Evolutionary conservation across 768 basidiomycete genomes (phyloP).

Genomic region (Boletus coccyginus): DNA sequence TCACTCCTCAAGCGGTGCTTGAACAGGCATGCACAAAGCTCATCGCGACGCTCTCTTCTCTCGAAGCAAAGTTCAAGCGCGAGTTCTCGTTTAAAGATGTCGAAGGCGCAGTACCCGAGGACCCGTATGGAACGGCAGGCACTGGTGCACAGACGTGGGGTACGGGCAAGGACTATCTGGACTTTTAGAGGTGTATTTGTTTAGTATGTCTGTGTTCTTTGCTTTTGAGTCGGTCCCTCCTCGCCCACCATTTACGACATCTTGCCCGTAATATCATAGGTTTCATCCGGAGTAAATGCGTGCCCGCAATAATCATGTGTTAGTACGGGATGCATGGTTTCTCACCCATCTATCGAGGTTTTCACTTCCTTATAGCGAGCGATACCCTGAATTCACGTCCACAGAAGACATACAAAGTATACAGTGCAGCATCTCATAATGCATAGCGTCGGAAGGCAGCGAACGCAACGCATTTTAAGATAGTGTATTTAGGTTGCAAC

Average conservation of each 20-base stretch:
- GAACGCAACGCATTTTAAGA: neutral
- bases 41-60: conserved; percentile 63
- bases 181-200: conserved; percentile 38
- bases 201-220: neutral
- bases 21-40: conserved; percentile 83
- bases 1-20: conserved; percentile 79
- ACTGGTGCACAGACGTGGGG: conserved; percentile 43
- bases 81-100: conserved; percentile 80
- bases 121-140: conserved; percentile 49
- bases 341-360: neutral
- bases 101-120: conserved; percentile 47
- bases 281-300: neutral
- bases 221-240: neutral
- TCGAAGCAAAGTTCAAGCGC: conserved; percentile 76
- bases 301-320: neutral
- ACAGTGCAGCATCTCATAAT: neutral
- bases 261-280: neutral
- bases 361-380: neutral
- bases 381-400: neutral
- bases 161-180: conserved; percentile 51
- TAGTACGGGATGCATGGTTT: neutral
- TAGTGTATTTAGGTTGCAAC: neutral
- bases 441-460: neutral
- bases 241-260: neutral
- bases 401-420: neutral